Percentiles rank a stretch among this genome's conserved stretches.
Conservation (phyloP, 1,284 basidiomycete species). For the Cryptococcus hybrid region DNA sequence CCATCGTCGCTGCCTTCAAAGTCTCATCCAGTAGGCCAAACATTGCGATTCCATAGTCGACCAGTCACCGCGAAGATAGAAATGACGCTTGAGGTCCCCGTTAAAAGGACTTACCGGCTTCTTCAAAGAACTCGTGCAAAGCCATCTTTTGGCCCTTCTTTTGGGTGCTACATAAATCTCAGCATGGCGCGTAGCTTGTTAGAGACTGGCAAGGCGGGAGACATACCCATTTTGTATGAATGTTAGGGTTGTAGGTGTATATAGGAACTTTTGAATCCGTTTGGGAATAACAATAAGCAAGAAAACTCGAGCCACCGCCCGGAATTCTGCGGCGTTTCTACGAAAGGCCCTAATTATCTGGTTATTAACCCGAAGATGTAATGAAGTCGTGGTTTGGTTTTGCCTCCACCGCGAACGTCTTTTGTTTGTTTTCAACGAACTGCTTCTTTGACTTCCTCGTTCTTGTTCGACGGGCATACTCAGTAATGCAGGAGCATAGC, state of each 20-base stretch:
- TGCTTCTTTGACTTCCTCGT: no score
- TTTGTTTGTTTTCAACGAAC: no score
- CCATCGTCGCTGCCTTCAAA: no score
- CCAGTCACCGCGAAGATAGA: no score
- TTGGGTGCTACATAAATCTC: constrained; percentile 45
- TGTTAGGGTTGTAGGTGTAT: not conserved
- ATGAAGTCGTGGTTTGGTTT: no score
- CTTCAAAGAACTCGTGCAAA: constrained; percentile 82
- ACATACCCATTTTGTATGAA: not conserved
- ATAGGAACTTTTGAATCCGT: not conserved
- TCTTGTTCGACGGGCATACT: no score
- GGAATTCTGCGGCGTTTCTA: constrained; percentile 3
- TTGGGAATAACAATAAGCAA: not conserved
- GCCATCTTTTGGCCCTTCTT: constrained; percentile 91
- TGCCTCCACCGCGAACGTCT: no score
- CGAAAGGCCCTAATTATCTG: not conserved
- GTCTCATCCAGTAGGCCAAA: no score
- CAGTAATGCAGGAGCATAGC: no score
- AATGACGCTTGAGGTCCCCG: no score
- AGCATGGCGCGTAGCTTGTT: not conserved
- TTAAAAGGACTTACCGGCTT: constrained; percentile 60
- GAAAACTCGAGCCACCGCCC: not conserved
- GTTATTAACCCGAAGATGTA: not conserved
- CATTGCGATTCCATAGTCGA: no score
- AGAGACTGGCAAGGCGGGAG: not conserved